Conservation (phyloP, 2,329 filamentous ascomycete genomes). For the Sporothrix variecibatus region DNA sequence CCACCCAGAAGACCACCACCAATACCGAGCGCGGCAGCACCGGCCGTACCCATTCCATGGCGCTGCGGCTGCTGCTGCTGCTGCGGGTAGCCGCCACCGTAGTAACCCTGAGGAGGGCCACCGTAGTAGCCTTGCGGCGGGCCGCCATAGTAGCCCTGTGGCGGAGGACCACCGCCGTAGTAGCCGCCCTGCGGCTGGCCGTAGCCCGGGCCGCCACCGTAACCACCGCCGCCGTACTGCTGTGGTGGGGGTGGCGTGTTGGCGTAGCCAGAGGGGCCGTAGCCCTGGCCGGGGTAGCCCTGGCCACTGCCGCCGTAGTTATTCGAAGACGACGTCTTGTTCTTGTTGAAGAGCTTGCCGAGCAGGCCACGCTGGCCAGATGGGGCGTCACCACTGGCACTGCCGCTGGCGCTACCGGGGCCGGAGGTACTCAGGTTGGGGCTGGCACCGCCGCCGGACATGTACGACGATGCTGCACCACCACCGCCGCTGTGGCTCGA, state of each 20-base stretch:
- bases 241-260: constrained; percentile 38
- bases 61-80: constrained; percentile 42
- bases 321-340: constrained; percentile 16
- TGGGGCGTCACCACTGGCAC: constrained; percentile 37
- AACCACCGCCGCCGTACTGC: constrained; percentile 41
- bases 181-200: constrained; percentile 31
- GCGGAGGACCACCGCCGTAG: constrained; percentile 34
- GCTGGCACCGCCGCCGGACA: constrained; percentile 34
- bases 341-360: constrained; percentile 52
- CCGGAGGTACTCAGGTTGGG: constrained; percentile 29
- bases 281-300: constrained; percentile 36
- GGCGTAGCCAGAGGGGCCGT: constrained; percentile 35
- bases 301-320: neutral
- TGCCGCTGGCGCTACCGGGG: constrained; percentile 39
- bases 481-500: constrained; percentile 36
- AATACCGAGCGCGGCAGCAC: constrained; percentile 74
- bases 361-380: constrained; percentile 50
- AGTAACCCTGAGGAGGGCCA: constrained; percentile 37
- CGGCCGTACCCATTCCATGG: constrained; percentile 63
- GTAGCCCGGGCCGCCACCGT: constrained; percentile 31
- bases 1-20: constrained; percentile 83
- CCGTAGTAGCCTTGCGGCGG: constrained; percentile 36
- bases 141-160: constrained; percentile 39
- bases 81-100: constrained; percentile 34
- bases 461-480: constrained; percentile 41